Evolutionary conservation across 1,284 basidiomycete genomes (phyloP).

Genomic region (Athelia psychrophila): DNA sequence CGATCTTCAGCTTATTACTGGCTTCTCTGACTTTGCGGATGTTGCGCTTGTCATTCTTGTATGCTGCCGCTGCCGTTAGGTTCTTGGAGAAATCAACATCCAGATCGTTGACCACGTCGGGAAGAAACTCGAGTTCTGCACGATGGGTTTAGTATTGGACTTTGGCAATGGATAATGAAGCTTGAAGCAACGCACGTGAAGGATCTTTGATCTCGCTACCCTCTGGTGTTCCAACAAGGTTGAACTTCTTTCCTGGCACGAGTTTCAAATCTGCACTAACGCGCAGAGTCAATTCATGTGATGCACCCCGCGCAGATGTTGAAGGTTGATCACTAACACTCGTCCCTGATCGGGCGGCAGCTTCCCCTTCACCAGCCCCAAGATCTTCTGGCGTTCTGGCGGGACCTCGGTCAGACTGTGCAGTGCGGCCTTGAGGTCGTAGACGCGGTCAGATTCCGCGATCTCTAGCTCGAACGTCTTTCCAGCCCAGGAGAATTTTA

Average conservation of each 20-base stretch:
- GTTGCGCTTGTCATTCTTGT: conserved; percentile 73
- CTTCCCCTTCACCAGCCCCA: conserved; percentile 84
- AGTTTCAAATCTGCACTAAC: conserved; percentile 59
- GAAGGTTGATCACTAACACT: conserved; percentile 42
- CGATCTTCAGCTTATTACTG: conserved; percentile 60
- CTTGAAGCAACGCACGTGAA: conserved; percentile 31
- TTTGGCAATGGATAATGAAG: conserved; percentile 4
- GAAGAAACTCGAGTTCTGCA: conserved; percentile 60
- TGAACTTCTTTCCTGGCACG: conserved; percentile 67
- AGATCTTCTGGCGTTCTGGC: conserved; percentile 84
- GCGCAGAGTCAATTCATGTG: conserved; percentile 4
- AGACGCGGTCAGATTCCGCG: conserved; percentile 74
- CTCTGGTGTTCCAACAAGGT: conserved; percentile 78
- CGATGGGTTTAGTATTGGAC: neutral
- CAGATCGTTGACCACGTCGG: conserved; percentile 77
- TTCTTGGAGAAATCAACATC: conserved; percentile 74
- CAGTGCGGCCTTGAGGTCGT: conserved; percentile 65
- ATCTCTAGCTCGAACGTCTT: conserved; percentile 55
- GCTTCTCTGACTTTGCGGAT: conserved; percentile 76
- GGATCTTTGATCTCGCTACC: conserved; percentile 83
- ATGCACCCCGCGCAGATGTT: conserved; percentile 1
- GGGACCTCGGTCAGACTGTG: conserved; percentile 79
- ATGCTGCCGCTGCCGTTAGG: conserved; percentile 52
- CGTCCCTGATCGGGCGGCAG: conserved; percentile 71
- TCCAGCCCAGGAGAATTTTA: conserved; percentile 65